Conservation (phyloP, 2,329 filamentous ascomycete species). For the Trichoderma gracile region DNA sequence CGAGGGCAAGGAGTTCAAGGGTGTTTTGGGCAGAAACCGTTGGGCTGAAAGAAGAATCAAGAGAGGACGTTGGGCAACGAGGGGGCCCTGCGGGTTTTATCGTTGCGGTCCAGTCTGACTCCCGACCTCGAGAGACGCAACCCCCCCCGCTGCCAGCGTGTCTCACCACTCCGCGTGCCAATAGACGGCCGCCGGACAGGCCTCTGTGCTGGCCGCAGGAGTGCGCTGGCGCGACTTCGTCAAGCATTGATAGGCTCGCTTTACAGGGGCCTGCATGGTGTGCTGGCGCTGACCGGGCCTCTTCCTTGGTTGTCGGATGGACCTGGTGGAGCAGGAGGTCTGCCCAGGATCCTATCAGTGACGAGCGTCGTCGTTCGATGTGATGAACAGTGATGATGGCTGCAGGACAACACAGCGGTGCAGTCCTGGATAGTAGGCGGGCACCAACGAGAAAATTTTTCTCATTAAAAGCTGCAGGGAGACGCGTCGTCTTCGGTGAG, state of each 20-base stretch:
- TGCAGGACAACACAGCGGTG: conserved; percentile 50
- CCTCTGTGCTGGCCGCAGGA: conserved; percentile 51
- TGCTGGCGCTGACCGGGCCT: conserved; percentile 40
- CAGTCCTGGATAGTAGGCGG: conserved; percentile 31
- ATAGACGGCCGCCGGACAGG: conserved; percentile 31
- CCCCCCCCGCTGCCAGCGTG: conserved; percentile 32
- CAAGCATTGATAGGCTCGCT: conserved; percentile 45
- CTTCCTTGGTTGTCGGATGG: conserved; percentile 43
- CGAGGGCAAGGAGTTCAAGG: conserved; percentile 27
- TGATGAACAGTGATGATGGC: conserved; percentile 45
- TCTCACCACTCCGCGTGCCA: conserved; percentile 28
- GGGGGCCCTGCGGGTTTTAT: conserved; percentile 55
- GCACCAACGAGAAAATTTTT: conserved; percentile 25
- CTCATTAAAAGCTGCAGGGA: conserved; percentile 10
- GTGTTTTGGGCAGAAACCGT: conserved; percentile 44
- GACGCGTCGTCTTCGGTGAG: conserved; percentile 6
- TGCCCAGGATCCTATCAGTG: conserved; percentile 47
- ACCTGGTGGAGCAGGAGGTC: conserved; percentile 35
- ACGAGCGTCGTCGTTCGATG: conserved; percentile 34
- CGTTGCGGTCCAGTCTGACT: conserved; percentile 38
- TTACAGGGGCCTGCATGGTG: conserved; percentile 38
- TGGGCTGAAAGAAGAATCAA: conserved; percentile 42
- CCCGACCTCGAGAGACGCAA: conserved; percentile 28
- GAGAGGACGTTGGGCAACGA: conserved; percentile 42
- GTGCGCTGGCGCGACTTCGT: conserved; percentile 49